Conservation (phyloP, 140 eudicot genomes). For the Erigeron philadelphicus region DNA sequence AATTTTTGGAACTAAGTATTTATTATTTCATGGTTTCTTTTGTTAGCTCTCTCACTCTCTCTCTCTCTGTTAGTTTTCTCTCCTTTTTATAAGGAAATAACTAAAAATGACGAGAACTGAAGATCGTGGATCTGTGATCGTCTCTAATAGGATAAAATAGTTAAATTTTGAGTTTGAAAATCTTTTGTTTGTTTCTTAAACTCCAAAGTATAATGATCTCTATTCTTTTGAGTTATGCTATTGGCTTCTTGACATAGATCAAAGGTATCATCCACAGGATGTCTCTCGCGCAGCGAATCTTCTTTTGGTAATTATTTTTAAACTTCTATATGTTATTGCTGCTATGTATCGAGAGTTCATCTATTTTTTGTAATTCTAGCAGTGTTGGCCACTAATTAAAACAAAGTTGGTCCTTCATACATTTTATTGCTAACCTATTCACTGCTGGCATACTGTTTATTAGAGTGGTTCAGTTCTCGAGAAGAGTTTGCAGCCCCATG, state of each 20-base stretch:
- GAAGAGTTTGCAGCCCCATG: conserved; percentile 83
- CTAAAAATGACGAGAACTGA: conserved; percentile 11
- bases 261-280: conserved; percentile 92
- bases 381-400: neutral
- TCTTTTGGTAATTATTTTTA: conserved; percentile 56
- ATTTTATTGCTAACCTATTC: neutral
- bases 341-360: neutral
- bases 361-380: neutral
- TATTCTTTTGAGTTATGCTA: conserved; percentile 21
- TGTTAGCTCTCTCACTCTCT: neutral
- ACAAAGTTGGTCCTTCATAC: neutral
- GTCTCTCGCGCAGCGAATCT: conserved; percentile 86
- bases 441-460: conserved; percentile 20
- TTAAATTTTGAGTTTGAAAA: no score
- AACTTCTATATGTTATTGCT: conserved; percentile 22
- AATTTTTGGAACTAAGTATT: neutral
- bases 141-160: no score
- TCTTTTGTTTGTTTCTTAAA: neutral
- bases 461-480: conserved; percentile 79
- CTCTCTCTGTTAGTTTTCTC: conserved; percentile 2
- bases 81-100: neutral
- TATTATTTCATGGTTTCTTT: neutral
- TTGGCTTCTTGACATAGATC: conserved; percentile 51
- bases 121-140: neutral
- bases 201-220: neutral